Conservation (phyloP, 2,329 filamentous ascomycete genomes). For the Pezicula neosporulosa region DNA sequence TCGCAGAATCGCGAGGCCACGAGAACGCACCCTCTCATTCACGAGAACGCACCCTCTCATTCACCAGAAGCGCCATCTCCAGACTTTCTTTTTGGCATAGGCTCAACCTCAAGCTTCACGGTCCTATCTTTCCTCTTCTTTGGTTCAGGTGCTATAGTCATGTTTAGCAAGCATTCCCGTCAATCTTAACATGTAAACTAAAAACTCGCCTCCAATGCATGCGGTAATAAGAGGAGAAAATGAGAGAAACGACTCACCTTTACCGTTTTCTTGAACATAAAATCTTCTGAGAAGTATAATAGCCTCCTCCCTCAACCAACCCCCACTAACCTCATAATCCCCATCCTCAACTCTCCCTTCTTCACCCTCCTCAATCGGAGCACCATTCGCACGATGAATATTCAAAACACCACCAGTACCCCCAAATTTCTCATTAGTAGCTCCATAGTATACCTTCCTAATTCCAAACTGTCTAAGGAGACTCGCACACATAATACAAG, state of each 20-base stretch:
- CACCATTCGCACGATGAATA: conserved; percentile 52
- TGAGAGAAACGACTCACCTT: conserved; percentile 54
- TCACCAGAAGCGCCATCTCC: neutral
- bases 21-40: neutral
- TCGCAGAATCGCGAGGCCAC: neutral
- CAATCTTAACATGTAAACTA: neutral
- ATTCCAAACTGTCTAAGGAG: conserved; percentile 85
- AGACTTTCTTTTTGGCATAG: conserved; percentile 11
- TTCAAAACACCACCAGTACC: conserved; percentile 92
- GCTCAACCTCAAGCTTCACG: conserved; percentile 28
- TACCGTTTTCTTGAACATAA: conserved; percentile 96
- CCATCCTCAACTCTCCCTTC: conserved; percentile 59
- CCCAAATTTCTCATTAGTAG: conserved; percentile 94
- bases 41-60: neutral
- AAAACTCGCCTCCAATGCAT: neutral
- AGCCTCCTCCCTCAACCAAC: conserved; percentile 86
- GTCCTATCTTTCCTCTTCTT: conserved; percentile 28
- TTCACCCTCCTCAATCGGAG: conserved; percentile 1
- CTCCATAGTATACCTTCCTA: conserved; percentile 89
- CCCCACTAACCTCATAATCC: conserved; percentile 79
- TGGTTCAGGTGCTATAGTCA: conserved; percentile 25
- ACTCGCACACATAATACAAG: conserved; percentile 98
- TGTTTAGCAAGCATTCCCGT: conserved; percentile 3
- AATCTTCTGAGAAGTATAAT: conserved; percentile 90
- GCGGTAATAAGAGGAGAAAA: neutral